Percentiles rank a stretch among this genome's conserved stretches.
These are phyloP conservation scores for Ophiocordyceps australis DNA, from an alignment of 2,329 filamentous ascomycete genomes.

Conservation along the genomic window DNA sequence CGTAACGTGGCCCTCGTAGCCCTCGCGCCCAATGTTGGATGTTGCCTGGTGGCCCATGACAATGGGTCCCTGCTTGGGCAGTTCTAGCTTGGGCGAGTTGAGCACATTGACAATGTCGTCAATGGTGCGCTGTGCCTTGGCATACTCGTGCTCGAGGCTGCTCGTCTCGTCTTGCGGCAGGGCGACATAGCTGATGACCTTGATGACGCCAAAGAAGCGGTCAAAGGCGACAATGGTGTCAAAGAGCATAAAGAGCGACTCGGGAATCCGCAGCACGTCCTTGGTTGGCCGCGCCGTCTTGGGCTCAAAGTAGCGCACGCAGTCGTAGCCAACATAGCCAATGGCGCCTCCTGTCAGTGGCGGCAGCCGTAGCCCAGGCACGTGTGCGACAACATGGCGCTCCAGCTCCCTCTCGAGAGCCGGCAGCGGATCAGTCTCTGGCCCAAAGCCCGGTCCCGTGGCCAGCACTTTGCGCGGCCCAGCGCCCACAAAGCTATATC, in stretches of 20 bases:
- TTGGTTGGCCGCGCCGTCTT: conserved; percentile 82
- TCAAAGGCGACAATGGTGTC: conserved; percentile 91
- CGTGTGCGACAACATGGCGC: conserved; percentile 59
- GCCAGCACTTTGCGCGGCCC: conserved; percentile 64
- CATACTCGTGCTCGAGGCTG: conserved; percentile 43
- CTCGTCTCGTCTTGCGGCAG: conserved; percentile 33
- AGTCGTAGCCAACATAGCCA: conserved; percentile 95
- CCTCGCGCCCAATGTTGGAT: conserved; percentile 77
- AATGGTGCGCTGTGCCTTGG: conserved; percentile 45
- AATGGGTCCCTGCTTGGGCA: conserved; percentile 63
- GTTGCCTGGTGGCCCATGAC: conserved; percentile 58
- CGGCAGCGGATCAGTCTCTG: conserved; percentile 68
- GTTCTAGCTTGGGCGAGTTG: conserved; percentile 53
- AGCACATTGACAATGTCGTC: conserved; percentile 52
- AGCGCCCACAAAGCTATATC: conserved; percentile 90
- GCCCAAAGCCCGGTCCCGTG: conserved; percentile 76
- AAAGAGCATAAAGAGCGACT: conserved; percentile 93
- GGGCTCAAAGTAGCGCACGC: conserved; percentile 93
- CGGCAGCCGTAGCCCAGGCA: conserved; percentile 69
- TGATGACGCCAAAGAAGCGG: conserved; percentile 82
- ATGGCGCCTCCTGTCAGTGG: conserved; percentile 83
- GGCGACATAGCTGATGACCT: conserved; percentile 79
- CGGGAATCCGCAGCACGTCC: conserved; percentile 75
- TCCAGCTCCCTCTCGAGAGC: conserved; percentile 65
- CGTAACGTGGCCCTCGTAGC: conserved; percentile 83